phyloP scores from a whole-genome alignment of 1,284 basidiomycete genomes.

The Boletus mariae region DNA sequence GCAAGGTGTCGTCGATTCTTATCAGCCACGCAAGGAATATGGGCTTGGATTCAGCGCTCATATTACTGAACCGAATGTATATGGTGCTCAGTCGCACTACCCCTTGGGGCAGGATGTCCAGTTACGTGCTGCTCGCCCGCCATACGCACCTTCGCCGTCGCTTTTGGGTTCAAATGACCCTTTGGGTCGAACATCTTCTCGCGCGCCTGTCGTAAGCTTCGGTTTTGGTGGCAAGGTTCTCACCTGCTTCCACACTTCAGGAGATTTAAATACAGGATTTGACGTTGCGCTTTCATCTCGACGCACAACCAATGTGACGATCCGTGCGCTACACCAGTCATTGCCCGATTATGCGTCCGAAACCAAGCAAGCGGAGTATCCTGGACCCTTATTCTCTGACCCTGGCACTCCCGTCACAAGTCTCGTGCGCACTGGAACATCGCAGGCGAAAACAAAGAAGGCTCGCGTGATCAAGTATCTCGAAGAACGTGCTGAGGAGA shows the following conservation, averaged over 20 bases:
- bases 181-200: conserved; percentile 67
- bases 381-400: conserved; percentile 84
- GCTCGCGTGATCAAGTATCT: conserved; percentile 76
- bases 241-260: conserved; percentile 79
- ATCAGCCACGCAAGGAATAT: conserved; percentile 27
- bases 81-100: conserved; percentile 15
- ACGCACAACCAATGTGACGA: conserved; percentile 64
- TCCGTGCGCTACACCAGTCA: conserved; percentile 65
- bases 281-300: conserved; percentile 74
- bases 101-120: conserved; percentile 39
- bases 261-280: conserved; percentile 65
- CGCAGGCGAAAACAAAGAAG: conserved; percentile 80
- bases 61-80: conserved; percentile 20
- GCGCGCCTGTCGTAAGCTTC: conserved; percentile 80
- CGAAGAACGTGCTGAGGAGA: conserved; percentile 69
- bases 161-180: conserved; percentile 81
- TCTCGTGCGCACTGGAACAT: conserved; percentile 62
- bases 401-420: conserved; percentile 62
- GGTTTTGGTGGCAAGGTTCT: conserved; percentile 87
- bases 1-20: conserved; percentile 27
- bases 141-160: conserved; percentile 73
- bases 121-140: conserved; percentile 44
- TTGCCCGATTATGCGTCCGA: conserved; percentile 67
- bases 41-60: conserved; percentile 26
- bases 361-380: conserved; percentile 58